A percentile compares a stretch with the other conserved stretches of the same genome.
These are phyloP conservation scores for Pseudogymnoascus sp. DNA, from an alignment of 2,329 filamentous ascomycete species.

Conservation along the genomic window DNA sequence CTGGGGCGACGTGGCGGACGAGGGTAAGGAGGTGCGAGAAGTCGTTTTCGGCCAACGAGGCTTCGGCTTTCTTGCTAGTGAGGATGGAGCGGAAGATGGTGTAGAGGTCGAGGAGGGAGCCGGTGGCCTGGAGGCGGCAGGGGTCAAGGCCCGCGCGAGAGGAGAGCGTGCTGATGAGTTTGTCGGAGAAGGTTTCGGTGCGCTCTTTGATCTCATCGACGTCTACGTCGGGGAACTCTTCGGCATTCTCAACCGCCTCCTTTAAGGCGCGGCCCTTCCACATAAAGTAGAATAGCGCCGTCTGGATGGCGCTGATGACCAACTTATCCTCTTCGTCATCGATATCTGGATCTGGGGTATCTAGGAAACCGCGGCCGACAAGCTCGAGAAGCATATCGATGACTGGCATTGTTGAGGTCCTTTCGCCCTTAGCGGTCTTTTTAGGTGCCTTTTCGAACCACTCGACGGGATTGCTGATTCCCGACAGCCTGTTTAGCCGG, in stretches of 20 bases:
- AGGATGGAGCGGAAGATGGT: constrained; percentile 69
- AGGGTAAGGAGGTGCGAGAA: constrained; percentile 50
- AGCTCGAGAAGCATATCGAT: constrained; percentile 66
- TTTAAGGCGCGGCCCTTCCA: constrained; percentile 69
- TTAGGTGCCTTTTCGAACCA: constrained; percentile 57
- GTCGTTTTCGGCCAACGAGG: constrained; percentile 31
- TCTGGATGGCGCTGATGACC: constrained; percentile 65
- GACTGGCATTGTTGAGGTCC: constrained; percentile 37
- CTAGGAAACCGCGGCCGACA: constrained; percentile 63
- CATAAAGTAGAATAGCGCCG: constrained; percentile 83
- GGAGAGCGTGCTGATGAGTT: constrained; percentile 60
- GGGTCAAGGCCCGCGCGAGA: constrained; percentile 65
- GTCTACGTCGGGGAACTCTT: constrained; percentile 48
- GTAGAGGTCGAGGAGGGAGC: constrained; percentile 73
- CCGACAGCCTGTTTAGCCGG: constrained; percentile 73
- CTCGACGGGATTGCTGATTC: constrained; percentile 69
- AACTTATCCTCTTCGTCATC: constrained; percentile 74
- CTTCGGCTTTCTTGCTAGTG: constrained; percentile 34
- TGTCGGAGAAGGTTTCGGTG: constrained; percentile 49
- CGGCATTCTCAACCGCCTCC: constrained; percentile 42
- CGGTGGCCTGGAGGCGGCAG: constrained; percentile 65
- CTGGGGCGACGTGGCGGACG: constrained; percentile 58
- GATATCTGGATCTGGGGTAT: constrained; percentile 58
- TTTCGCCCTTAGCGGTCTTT: constrained; percentile 27
- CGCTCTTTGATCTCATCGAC: constrained; percentile 51